Conservation (phyloP, 352 stramenopile species). For the Globisporangium apiculatum region DNA sequence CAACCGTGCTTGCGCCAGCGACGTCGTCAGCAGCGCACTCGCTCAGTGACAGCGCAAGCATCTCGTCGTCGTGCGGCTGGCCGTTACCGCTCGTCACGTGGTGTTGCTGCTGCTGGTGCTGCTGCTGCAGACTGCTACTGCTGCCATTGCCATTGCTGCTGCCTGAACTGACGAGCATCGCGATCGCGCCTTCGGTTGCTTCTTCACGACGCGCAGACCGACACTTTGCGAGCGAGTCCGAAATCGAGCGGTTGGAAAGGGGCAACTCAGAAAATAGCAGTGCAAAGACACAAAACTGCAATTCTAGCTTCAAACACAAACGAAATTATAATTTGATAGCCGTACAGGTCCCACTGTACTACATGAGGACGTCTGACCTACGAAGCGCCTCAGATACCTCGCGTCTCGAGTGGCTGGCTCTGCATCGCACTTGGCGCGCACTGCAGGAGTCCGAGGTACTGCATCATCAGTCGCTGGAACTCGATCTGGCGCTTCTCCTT, state of each 20-base stretch:
- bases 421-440: neutral
- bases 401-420: neutral
- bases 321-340: neutral
- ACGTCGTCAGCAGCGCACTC: slow-evolving; percentile 22
- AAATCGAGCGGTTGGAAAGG: slow-evolving; percentile 1
- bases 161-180: neutral
- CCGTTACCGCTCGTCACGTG: neutral
- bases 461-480: slow-evolving; percentile 16
- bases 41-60: slow-evolving; percentile 31
- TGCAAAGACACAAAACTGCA: neutral
- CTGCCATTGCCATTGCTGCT: neutral
- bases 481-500: slow-evolving; percentile 2
- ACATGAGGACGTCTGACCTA: neutral
- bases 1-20: neutral
- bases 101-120: neutral
- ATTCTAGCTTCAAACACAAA: neutral
- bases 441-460: slow-evolving; percentile 13
- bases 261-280: slow-evolving; percentile 3
- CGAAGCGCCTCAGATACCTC: neutral
- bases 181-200: slow-evolving; percentile 7
- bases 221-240: neutral
- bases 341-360: neutral
- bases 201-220: slow-evolving; percentile 1
- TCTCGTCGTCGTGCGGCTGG: slow-evolving; percentile 23
- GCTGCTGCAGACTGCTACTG: slow-evolving; percentile 2